Conservation (phyloP, 129 eudicot species). For the Chrysanthemum makinoi region DNA sequence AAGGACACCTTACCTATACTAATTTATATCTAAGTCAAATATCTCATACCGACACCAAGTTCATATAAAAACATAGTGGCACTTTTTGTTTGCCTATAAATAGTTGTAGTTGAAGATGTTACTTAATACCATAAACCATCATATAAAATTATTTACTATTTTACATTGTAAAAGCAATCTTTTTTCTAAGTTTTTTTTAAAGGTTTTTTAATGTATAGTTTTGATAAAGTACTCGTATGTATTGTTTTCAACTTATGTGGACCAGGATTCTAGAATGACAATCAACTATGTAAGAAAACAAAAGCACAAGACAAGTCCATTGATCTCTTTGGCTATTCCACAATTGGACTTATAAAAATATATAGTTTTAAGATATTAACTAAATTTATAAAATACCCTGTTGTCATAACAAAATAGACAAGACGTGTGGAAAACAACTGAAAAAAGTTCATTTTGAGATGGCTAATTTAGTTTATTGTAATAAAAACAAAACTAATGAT, state of each 20-base stretch:
- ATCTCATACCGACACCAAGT: slow-evolving; percentile 9
- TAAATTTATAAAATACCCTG: background rate
- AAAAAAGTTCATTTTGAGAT: background rate
- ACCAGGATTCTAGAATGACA: background rate
- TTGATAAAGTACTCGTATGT: background rate
- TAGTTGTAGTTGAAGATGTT: background rate
- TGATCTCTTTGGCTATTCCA: too few species aligned
- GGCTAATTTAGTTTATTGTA: background rate
- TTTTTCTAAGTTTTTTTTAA: too few species aligned
- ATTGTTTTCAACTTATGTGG: background rate
- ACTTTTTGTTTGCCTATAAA: background rate
- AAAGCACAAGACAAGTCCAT: too few species aligned
- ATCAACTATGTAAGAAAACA: too few species aligned
- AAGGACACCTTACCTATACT: slow-evolving; percentile 21
- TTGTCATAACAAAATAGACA: background rate
- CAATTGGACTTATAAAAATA: too few species aligned
- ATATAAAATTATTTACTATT: too few species aligned
- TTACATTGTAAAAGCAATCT: too few species aligned
- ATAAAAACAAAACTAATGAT: background rate
- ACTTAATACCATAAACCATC: background rate
- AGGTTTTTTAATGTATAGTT: background rate
- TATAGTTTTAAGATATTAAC: background rate
- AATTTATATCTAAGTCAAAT: slow-evolving; percentile 27
- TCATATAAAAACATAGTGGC: background rate
- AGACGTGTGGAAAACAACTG: slow-evolving; percentile 14